Evolutionary conservation across 1,139 yeast genomes (phyloP).

Genomic region (Candida sp.): DNA sequence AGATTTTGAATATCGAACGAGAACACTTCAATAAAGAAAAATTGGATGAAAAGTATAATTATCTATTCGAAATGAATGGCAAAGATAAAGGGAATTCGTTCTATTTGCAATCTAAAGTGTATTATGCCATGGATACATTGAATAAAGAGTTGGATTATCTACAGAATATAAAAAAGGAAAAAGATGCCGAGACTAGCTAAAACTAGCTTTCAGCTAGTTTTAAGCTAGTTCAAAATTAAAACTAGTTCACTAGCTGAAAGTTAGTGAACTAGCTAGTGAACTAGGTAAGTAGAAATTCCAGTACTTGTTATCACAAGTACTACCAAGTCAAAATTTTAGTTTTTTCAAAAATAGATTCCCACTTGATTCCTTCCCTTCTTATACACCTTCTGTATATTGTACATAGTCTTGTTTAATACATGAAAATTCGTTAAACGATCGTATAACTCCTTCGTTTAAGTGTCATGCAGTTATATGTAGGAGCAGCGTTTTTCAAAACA

Average conservation of each 20-base stretch:
- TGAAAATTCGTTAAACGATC: too few relatives aligned
- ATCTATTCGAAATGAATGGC: conserved; percentile 82
- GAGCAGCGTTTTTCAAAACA: too few relatives aligned
- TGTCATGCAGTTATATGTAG: too few relatives aligned
- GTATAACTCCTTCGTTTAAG: too few relatives aligned
- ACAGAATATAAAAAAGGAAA: conserved; percentile 29
- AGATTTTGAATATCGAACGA: conserved; percentile 78
- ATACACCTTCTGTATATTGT: background rate
- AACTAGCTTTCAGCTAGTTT: background rate
- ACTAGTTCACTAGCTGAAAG: too few relatives aligned
- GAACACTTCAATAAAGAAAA: conserved; percentile 54
- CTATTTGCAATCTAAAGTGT: conserved; percentile 88
- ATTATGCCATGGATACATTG: conserved; percentile 56
- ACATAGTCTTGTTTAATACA: background rate
- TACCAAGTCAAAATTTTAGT: too few relatives aligned
- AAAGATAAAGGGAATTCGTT: conserved; percentile 95
- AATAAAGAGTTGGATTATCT: conserved; percentile 45
- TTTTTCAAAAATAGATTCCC: too few relatives aligned
- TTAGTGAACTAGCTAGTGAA: too few relatives aligned
- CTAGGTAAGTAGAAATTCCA: too few relatives aligned
- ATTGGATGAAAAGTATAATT: conserved; percentile 73
- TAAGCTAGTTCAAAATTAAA: too few relatives aligned
- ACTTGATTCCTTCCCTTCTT: too few relatives aligned
- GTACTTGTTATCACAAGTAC: too few relatives aligned
- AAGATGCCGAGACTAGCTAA: conserved; percentile 7